Base-by-base conservation (phyloP, 2,329 filamentous ascomycete genomes). In the Penicillium sp. region DNA sequence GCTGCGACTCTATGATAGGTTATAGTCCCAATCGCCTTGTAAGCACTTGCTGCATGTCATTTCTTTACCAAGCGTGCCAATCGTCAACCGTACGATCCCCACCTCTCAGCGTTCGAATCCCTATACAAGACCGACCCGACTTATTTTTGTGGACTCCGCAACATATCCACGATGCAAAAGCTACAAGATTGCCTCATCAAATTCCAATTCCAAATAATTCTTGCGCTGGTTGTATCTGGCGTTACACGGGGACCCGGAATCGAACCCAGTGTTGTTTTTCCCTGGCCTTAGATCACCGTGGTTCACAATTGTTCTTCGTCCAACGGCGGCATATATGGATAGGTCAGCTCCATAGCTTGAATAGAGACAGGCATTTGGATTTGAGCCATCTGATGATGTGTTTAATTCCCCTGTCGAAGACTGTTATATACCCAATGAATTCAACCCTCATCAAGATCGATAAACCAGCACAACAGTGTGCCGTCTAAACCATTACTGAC, bases 1-100 rank as follows among this genome's bases (percentile, higher is more conserved):
- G 70, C 73, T 34, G 71, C 76, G 33, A 68, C 72, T 29, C 65
- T 78, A 58, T 78, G 63, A 74, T 45, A n/a, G 33, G 16, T n/a
- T 47, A 19, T 27, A 53, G 15, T n/a, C 15, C 11, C 23, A 50
- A 51, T 34, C 21, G 13, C 45, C 16, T 21, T 36, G 41, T 36
- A 45, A 27, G 29, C 39, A 36, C 40, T 27, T 46, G 29, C 21
- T 54, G 36, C 36, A 54, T 54, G 7, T 21, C 27, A 23, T 21
- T 52, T 29, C 19, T 15, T 8, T 8, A n/a, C 13, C 29, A 33
- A 27, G 19, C n/a, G 39, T 41, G 31, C n/a, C 29, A 38, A 38
- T 33, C 11, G 23, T 33, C 31, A 33, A 33, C 31, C 31, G 31
- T 33, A 33, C 31, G 5, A 51, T 8, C n/a, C 7, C 25, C 33